These are phyloP conservation scores for Thamnidium elegans DNA, from an alignment of 192 early-diverging fungal species.

Conservation along the genomic window DNA sequence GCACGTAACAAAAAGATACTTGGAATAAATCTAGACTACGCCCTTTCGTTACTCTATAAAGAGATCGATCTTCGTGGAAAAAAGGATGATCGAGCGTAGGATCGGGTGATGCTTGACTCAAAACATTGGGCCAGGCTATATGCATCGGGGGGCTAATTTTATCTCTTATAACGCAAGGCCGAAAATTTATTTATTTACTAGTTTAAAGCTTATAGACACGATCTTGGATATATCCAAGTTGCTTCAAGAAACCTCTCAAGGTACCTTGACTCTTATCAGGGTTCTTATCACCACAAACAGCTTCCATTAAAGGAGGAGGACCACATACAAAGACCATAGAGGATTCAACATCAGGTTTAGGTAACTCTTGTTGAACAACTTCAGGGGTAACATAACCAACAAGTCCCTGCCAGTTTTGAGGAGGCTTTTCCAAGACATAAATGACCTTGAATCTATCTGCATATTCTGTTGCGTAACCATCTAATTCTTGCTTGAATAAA, in stretches of 20 bases:
- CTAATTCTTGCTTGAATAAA: conserved; percentile 62
- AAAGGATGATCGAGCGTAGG: no score
- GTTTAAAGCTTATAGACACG: conserved; percentile 8
- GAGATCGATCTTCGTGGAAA: no score
- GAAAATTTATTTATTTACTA: not conserved
- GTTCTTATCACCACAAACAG: conserved; percentile 77
- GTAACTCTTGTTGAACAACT: conserved; percentile 67
- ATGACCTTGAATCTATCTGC: conserved; percentile 64
- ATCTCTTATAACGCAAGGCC: no score
- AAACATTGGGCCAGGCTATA: no score
- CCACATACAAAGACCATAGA: conserved; percentile 52
- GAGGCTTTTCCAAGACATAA: conserved; percentile 64
- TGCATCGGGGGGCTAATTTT: no score
- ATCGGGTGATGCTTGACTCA: no score
- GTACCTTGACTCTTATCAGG: conserved; percentile 81
- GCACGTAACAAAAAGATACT: no score
- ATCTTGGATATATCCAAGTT: conserved; percentile 10
- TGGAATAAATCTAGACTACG: no score
- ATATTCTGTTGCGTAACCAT: conserved; percentile 50
- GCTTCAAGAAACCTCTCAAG: conserved; percentile 77
- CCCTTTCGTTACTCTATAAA: no score
- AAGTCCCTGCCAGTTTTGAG: conserved; percentile 66
- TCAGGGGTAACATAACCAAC: conserved; percentile 74
- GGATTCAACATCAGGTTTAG: conserved; percentile 49
- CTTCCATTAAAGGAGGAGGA: conserved; percentile 67